Evolutionary conservation across 2,329 filamentous ascomycete genomes (phyloP), one percentile per base, ranked within the genome.

Genomic region (Cladophialophora bantiana): DNA sequence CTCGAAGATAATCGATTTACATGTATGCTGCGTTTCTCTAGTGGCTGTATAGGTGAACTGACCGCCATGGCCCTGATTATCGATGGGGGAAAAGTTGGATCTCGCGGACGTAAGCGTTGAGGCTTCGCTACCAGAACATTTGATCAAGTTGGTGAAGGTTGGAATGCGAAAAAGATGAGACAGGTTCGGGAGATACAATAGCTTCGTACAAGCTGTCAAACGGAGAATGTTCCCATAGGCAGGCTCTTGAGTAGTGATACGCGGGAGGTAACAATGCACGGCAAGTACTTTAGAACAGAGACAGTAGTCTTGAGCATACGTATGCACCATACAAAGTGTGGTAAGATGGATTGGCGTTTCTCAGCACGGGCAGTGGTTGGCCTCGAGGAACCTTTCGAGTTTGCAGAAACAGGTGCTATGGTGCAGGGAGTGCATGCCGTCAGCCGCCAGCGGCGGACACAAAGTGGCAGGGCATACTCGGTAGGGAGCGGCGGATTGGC

Each of bases 101-200:
- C 20, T 55, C 35, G 12, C 38, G 48, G 18, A 57, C 13, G 54
- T 34, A 38, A n/a, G 36, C 35, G 36, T 15, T 34, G 36, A 18
- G 13, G 10, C 45, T 35, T 54, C 35, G 52, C 54, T 59, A 66
- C 59, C 59, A 45, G 45, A n/a, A 53, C 66, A 68, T 68, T 55
- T 59, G 66, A 62, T 50, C 34, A 38, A 18, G 40, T 26, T 53
- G 15, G 61, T 18, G 15, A 50, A 36, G 40, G 54, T 42, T 57
- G 18, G 57, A 15, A 18, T 13, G 40, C 54, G 10, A 18, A 20
- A 36, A 40, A 20, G 40, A 61, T 18, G 40, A 13, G 36, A 26
- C 48, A 52, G 34, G 20, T 32, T 56, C 31, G 53, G 50, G 31
- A 32, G n/a, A 3, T 20, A 26, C n/a, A 58, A 36, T 31, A 54